These are phyloP conservation scores for Fusarium sp. DNA, from an alignment of 2,329 filamentous ascomycete species.

Conservation along the genomic window DNA sequence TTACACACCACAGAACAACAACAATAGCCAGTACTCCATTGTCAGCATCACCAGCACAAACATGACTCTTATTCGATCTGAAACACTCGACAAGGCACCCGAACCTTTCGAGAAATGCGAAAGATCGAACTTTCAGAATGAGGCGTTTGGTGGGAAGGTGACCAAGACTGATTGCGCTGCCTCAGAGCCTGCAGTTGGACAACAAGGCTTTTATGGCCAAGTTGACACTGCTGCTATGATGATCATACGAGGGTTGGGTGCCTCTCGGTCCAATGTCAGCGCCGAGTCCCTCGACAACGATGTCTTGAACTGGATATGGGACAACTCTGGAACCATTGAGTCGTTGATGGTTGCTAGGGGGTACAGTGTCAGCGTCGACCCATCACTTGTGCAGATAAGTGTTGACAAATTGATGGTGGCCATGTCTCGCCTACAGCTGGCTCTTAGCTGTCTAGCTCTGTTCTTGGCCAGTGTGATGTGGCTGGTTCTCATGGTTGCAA, in stretches of 20 bases:
- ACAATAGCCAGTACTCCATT: not conserved
- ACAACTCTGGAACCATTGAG: not conserved
- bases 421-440: conserved; percentile 19
- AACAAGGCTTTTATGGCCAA: conserved; percentile 14
- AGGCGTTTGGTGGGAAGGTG: conserved; percentile 24
- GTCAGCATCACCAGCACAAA: conserved; percentile 17
- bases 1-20: not conserved
- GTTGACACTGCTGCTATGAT: conserved; percentile 30
- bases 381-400: conserved; percentile 14
- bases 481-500: conserved; percentile 8
- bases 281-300: conserved; percentile 12
- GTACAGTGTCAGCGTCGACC: conserved; percentile 16
- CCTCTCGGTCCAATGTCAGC: conserved; percentile 20
- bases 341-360: conserved; percentile 5
- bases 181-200: no score
- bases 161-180: conserved; percentile 6
- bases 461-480: conserved; percentile 4
- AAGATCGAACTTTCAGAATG: conserved; percentile 19
- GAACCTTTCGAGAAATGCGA: conserved; percentile 2
- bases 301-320: conserved; percentile 2
- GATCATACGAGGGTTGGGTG: conserved; percentile 8
- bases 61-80: conserved; percentile 28
- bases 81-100: not conserved
- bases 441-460: conserved; percentile 4
- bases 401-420: conserved; percentile 28